A percentile compares a stretch with the other conserved stretches of the same genome.
Conservation (phyloP, 1,284 basidiomycete species). For the Apiotrichum siamense region DNA sequence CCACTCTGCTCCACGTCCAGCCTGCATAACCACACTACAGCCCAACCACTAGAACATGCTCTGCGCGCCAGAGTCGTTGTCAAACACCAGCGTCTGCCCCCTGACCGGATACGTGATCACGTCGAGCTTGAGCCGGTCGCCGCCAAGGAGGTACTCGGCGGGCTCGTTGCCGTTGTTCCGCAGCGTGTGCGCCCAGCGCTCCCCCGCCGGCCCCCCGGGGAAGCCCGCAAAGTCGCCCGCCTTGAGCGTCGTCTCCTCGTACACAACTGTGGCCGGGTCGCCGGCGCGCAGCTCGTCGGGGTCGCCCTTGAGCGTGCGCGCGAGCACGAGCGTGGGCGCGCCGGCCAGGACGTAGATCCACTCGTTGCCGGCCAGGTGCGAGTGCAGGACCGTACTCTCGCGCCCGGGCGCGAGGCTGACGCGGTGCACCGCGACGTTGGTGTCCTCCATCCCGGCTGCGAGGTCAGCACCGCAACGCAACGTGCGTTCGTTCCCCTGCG, state of each 20-base stretch:
- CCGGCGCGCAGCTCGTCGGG: constrained; percentile 11
- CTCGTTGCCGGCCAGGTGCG: constrained; percentile 23
- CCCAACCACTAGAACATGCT: no score
- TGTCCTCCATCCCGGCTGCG: constrained; percentile 10
- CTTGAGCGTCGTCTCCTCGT: constrained; percentile 5
- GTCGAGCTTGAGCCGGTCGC: constrained; percentile 11
- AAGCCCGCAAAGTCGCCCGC: constrained; percentile 19
- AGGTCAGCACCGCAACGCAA: background rate
- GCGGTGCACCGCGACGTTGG: constrained; percentile 23
- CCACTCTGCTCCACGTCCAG: no score
- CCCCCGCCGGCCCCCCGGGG: constrained; percentile 12
- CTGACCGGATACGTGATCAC: constrained; percentile 13
- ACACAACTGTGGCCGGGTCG: background rate
- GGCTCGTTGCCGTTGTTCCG: constrained; percentile 1
- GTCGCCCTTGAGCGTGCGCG: background rate
- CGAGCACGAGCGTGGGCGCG: constrained; percentile 14
- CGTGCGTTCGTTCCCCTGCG: background rate
- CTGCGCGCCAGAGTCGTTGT: constrained; percentile 10
- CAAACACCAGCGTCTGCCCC: constrained; percentile 14
- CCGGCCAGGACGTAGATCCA: constrained; percentile 29
- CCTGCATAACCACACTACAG: no score
- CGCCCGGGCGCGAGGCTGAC: constrained; percentile 17
- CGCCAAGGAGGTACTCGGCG: constrained; percentile 15
- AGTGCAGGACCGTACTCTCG: constrained; percentile 27
- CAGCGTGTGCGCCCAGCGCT: constrained; percentile 14